phyloP scores from a whole-genome alignment of 1,284 basidiomycete species.

The Cryptococcus amylolentus region DNA sequence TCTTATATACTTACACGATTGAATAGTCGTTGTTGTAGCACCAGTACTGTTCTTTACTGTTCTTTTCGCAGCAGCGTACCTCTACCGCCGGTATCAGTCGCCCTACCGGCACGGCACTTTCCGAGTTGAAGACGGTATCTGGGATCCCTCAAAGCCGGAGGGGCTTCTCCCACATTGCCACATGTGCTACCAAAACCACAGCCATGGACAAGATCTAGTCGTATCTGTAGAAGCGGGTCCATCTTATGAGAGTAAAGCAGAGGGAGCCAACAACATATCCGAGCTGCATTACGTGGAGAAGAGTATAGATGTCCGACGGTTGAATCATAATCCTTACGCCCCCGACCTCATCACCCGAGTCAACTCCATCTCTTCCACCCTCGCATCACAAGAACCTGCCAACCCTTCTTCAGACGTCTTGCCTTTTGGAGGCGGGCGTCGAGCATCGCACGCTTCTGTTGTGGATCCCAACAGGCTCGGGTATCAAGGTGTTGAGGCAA shows the following conservation, averaged over 20 bases:
- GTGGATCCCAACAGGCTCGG: background rate
- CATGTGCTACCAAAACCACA: background rate
- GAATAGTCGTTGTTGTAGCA: constrained; percentile 11
- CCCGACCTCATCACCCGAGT: constrained; percentile 21
- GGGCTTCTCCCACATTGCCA: background rate
- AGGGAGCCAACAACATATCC: too few relatives aligned
- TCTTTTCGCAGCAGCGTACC: constrained; percentile 5
- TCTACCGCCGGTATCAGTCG: constrained; percentile 3
- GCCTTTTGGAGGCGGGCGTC: constrained; percentile 3
- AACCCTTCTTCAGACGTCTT: constrained; percentile 7
- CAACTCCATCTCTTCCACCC: constrained; percentile 21
- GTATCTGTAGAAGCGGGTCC: background rate
- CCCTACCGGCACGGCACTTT: background rate
- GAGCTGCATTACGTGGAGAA: constrained; percentile 24
- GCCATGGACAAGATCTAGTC: background rate
- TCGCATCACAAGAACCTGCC: constrained; percentile 1
- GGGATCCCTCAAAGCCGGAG: background rate
- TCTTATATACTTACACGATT: background rate
- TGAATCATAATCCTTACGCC: constrained; percentile 14
- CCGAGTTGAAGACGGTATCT: background rate
- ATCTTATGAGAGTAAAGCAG: too few relatives aligned
- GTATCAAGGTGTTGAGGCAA: background rate
- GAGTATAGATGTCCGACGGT: constrained; percentile 13
- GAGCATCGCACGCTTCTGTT: background rate
- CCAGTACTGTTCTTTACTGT: constrained; percentile 12